Evolutionary conservation across 176 grass and related monocot genomes (phyloP), one percentile per base, ranked within the genome.

Genomic region (Stipa capillata): DNA sequence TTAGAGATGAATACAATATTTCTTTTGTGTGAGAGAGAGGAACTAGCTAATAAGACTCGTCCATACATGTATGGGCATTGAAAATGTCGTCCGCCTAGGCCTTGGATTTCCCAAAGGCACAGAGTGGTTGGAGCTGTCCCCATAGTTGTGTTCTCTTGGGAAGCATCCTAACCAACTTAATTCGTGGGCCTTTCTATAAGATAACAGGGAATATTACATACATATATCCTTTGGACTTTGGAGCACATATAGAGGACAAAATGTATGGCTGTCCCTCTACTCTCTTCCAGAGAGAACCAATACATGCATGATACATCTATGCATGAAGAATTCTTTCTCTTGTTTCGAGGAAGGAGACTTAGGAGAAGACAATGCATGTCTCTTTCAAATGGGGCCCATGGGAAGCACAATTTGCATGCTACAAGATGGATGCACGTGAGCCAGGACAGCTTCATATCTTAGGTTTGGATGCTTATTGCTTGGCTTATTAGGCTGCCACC

Each of bases 21-120:
- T 21, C 40, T 54, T 59, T 14, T 27, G 21, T 53, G 44, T 40
- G 14, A 27, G 63, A 1, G 13, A 55, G 27, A 47, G 58, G 15
- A 68, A 14, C 39, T 56, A 48, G 32, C 47, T 73, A 51, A 41
- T 60, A 50, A 60, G 40, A 42, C 42, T 21, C 50, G 86, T 65
- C 52, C 66, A 29, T 45, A 44, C 57, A 39, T 53, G 69, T 55
- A 33, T 43, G 75, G 43, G 48, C 83, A 72, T 86, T 78, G 74
- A 78, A 52, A 64, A 73, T 78, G 79, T 57, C 88, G 83, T 74
- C 88, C 65, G 79, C 88, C 88, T 79, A 11, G 51, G 74, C 83
- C 60, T 90, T 83, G 88, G 83, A 86, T 86, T 90, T 90, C 79
- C 67, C 88, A 79, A 77, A 82, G 83, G 31, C 65, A 63, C 25